Base-by-base conservation (phyloP, 345 rosid species). In the Sonneratia alba region DNA sequence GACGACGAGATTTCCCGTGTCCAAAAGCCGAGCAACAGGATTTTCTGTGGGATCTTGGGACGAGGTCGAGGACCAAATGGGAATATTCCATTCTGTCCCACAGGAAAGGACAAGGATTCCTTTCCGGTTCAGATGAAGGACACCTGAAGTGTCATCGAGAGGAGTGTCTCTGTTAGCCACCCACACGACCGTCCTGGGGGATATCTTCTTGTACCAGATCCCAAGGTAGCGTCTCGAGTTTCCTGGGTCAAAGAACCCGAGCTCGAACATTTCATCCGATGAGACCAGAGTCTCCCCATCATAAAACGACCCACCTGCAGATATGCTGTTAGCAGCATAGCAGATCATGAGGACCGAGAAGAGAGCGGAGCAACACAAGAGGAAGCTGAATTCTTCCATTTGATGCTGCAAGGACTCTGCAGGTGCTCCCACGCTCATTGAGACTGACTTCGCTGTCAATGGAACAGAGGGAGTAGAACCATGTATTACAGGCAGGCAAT, bases 1-100 rank as follows among this genome's bases (percentile, higher is more conserved):
- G 10, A 85, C 68, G 21, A 88, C 78, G 0, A 86, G 74, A 71
- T 86, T 86, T 22, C 88, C 91, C 13, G 88, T 57, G 16, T 83
- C 83, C 66, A 86, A 34, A 36, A 88, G 76, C 81, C 73, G 78
- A 1, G 83, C 82, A 43, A 81, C 79, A 24, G 85, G 65, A 40
- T 40, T 53, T 11, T 7, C 42, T 1, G 19, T 55, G 19, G 42
- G 15, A 21, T 18, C 42, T 3, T 22, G 32, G 3, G 72, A 34
- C 27, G 68, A 56, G 72, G 61, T 69, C 19, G 77, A 42, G 4
- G 77, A 68, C 72, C 72, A 74, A 16, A 74, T 15, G 11, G 21
- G 48, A 43, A 27, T 42, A 9, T 9, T 62, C 32, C 16, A 15
- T 5, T 67, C 57, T 9, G 37, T 69, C 57, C 69, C 69, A 2